Percentiles rank a stretch among this genome's conserved stretches.
These are phyloP conservation scores for Cutaneotrichosporon arboriforme DNA, from an alignment of 1,284 basidiomycete species.

Conservation along the genomic window DNA sequence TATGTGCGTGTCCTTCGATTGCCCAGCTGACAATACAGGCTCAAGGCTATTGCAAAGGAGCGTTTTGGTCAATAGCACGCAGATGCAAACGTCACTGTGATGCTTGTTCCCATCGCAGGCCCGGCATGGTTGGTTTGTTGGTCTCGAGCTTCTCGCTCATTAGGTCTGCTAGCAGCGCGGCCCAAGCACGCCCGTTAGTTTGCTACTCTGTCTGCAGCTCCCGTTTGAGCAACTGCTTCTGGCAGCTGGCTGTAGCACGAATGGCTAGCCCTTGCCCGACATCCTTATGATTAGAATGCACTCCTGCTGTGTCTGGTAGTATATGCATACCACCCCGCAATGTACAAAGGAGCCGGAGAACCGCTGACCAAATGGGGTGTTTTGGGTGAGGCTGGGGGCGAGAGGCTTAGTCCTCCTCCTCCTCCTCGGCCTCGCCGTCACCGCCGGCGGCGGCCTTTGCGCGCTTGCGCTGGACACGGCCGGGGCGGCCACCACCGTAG, in stretches of 20 bases:
- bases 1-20: conserved; percentile 32
- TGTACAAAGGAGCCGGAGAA: conserved; percentile 19
- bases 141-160: too few species aligned
- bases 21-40: conserved; percentile 21
- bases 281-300: too few species aligned
- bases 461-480: conserved; percentile 99
- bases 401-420: conserved; percentile 59
- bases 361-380: not conserved
- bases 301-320: conserved; percentile 13
- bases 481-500: conserved; percentile 92
- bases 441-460: conserved; percentile 86
- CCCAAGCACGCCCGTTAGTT: too few species aligned
- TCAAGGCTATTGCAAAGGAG: conserved; percentile 39
- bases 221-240: too few species aligned
- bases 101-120: too few species aligned
- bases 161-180: too few species aligned
- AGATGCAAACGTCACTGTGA: too few species aligned
- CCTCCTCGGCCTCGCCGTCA: conserved; percentile 79
- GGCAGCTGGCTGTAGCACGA: too few species aligned
- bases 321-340: conserved; percentile 23
- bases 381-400: not conserved
- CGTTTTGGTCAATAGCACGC: conserved; percentile 25
- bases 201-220: too few species aligned
- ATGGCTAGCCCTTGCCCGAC: too few species aligned
- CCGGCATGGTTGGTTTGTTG: too few species aligned